Base-by-base conservation (phyloP, 345 rosid species). In the Diplotaxis tenuifolia region DNA sequence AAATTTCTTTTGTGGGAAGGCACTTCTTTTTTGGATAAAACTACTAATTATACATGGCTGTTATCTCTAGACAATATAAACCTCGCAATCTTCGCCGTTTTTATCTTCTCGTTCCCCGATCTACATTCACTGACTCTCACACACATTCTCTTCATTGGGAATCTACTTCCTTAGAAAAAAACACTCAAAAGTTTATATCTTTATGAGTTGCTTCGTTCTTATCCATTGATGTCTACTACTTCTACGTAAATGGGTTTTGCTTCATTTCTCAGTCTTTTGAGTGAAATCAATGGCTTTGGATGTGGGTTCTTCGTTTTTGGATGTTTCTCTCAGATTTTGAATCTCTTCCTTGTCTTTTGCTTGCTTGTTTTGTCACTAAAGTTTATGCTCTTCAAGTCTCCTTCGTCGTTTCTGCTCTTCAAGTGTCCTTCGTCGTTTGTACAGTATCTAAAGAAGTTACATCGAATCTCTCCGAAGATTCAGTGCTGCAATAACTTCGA, bases 281-380 rank as follows among this genome's bases (percentile, higher is more conserved):
- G 65, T 72, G 62, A 34, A 16, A 59, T 49, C 16, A 49, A 69
- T 70, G 80, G 80, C 21, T 83, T 84, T 63, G 82, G 79, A 56
- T 69, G 74, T 76, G 88, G 84, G 78, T 31, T 81, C 56, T 64
- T 81, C 40, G 70, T 82, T 65, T 73, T 82, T 29, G 81, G 87
- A 0, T 75, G 82, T 73, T 81, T 81, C 69, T 78, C 83, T 2
- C 83, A 71, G 61, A 29, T 75, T 36, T 52, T 80, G 0, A 80
- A 58, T 27, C 32, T 84, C 29, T 34, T 85, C 16, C 68, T 82
- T 10, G 32, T 86, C 79, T 53, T 82, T 68, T 75, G 67, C 59
- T 62, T 88, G 67, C 78, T 80, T 40, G 53, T 52, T 49, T 25
- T 84, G 22, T 88, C 88, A 19, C 53, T 82, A 6, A 83, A 70